phyloP scores from a whole-genome alignment of 225 moss, liverwort and hornwort species.

The Anthoceros angustus region DNA sequence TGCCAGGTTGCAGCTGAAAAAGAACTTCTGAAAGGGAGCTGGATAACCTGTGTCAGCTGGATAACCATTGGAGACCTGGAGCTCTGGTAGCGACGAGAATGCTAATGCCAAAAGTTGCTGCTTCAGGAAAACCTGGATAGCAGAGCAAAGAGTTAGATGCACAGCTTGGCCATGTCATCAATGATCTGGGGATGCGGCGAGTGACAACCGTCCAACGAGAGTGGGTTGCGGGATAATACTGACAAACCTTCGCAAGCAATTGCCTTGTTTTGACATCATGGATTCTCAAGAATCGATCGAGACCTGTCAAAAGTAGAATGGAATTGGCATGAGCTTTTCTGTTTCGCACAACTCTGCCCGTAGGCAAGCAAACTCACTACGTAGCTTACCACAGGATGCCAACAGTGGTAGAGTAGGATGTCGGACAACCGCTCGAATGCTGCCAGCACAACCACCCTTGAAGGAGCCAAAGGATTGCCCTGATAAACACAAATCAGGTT shows the following conservation, averaged over 20 bases:
- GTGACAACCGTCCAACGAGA: not conserved
- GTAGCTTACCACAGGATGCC: slow-evolving; percentile 67
- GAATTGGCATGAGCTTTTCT: not conserved
- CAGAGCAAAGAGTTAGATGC: not conserved
- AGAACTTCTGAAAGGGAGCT: no score
- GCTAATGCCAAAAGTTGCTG: slow-evolving; percentile 69
- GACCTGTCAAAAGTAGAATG: slow-evolving; percentile 27
- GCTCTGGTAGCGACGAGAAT: slow-evolving; percentile 29
- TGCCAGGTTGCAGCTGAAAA: no score
- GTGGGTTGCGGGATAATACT: not conserved
- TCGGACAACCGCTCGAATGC: slow-evolving; percentile 58
- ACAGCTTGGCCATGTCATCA: not conserved
- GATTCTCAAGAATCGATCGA: slow-evolving; percentile 79
- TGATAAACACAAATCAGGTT: slow-evolving; percentile 7
- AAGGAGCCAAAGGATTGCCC: slow-evolving; percentile 76
- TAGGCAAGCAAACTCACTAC: not conserved
- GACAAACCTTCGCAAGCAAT: slow-evolving; percentile 60
- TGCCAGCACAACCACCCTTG: slow-evolving; percentile 87
- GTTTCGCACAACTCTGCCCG: not conserved
- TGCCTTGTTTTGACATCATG: slow-evolving; percentile 73
- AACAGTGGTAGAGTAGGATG: slow-evolving; percentile 65
- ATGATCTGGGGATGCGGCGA: not conserved
- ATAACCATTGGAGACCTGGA: no score
- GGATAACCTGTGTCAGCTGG: no score
- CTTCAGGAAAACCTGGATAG: slow-evolving; percentile 71